phyloP scores from a whole-genome alignment of 305 asterid species.

The Solanum hybrid region DNA sequence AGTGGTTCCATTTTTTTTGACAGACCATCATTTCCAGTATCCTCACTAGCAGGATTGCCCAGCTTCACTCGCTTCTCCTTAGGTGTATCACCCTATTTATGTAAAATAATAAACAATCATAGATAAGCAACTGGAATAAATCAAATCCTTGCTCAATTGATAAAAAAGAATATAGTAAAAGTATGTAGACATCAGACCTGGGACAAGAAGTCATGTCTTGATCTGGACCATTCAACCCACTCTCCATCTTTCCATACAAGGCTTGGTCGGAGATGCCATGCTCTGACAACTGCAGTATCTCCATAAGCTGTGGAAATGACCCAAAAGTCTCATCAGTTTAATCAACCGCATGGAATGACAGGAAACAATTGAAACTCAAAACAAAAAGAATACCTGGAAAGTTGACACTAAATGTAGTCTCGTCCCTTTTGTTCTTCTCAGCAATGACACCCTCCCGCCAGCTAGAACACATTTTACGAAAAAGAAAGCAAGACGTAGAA shows the following conservation, averaged over 20 bases:
- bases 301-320: constrained; percentile 41
- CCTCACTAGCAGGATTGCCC: constrained; percentile 37
- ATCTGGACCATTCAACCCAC: constrained; percentile 71
- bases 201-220: constrained; percentile 32
- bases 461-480: constrained; percentile 19
- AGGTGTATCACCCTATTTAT: constrained; percentile 74
- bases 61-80: constrained; percentile 62
- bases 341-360: neutral
- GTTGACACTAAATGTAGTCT: constrained; percentile 37
- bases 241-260: constrained; percentile 74
- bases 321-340: neutral
- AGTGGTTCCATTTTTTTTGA: constrained; percentile 27
- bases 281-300: constrained; percentile 47
- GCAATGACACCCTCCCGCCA: constrained; percentile 74
- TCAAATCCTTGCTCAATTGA: neutral
- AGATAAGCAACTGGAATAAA: neutral
- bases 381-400: constrained; percentile 51
- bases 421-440: constrained; percentile 49
- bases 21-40: constrained; percentile 14
- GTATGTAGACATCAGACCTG: constrained; percentile 36
- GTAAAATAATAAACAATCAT: neutral
- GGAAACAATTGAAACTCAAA: neutral
- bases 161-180: neutral
- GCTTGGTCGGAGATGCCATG: constrained; percentile 81
- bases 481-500: neutral